Conservation (phyloP, 345 rosid genomes). For the Laguncularia racemosa region DNA sequence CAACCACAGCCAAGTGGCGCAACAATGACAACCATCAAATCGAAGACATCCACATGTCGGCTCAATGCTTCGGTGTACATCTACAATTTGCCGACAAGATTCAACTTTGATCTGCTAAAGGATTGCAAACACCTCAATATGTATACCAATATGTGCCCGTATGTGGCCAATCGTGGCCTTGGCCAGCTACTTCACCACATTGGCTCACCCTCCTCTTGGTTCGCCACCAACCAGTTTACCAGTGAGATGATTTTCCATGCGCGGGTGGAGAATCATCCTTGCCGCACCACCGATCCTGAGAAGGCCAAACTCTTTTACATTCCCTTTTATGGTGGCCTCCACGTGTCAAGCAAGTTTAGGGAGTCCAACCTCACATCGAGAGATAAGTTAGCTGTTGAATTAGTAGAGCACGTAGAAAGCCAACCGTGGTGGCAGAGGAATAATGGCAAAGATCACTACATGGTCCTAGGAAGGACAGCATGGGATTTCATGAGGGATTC, state of each 20-base stretch:
- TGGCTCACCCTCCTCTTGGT: conserved; percentile 21
- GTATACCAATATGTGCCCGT: conserved; percentile 52
- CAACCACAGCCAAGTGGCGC: neutral
- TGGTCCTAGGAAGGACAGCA: conserved; percentile 50
- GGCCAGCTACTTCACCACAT: conserved; percentile 30
- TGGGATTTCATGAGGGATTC: conserved; percentile 53
- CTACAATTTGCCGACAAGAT: conserved; percentile 36
- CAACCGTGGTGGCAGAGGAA: conserved; percentile 33
- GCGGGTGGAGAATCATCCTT: conserved; percentile 38
- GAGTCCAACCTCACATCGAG: conserved; percentile 28
- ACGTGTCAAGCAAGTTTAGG: conserved; percentile 46
- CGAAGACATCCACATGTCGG: neutral
- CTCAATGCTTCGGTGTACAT: conserved; percentile 24
- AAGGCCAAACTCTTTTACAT: conserved; percentile 38
- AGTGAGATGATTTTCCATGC: conserved; percentile 65
- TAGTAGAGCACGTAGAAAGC: conserved; percentile 13
- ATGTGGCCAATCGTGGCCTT: conserved; percentile 42
- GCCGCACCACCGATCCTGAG: conserved; percentile 41
- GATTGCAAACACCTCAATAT: conserved; percentile 37
- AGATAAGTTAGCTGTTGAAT: conserved; percentile 33
- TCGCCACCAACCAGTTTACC: conserved; percentile 47
- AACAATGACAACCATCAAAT: neutral
- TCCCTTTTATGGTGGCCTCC: conserved; percentile 57
- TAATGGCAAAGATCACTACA: conserved; percentile 40
- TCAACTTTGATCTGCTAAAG: conserved; percentile 35